A percentile compares a stretch with the other conserved stretches of the same genome.
Conservation (phyloP, 2,329 filamentous ascomycete species). For the Escovopsis sp. region DNA sequence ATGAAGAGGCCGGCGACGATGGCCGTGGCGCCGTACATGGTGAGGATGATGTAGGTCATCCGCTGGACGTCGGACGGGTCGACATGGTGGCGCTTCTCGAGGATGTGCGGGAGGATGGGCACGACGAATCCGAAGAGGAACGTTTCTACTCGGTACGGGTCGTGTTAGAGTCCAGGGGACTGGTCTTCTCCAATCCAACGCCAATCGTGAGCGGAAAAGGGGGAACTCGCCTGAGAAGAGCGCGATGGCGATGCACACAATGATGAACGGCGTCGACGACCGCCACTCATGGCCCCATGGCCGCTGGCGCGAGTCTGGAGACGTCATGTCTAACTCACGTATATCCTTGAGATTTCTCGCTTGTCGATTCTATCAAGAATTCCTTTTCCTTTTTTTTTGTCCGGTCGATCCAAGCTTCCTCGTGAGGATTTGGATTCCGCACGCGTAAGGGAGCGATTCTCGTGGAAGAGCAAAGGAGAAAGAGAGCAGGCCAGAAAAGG, state of each 20-base stretch:
- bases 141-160: background rate
- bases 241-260: background rate
- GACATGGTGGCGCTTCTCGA: slow-evolving; percentile 1
- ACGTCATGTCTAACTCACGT: background rate
- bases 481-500: too few relatives aligned
- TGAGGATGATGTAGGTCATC: background rate
- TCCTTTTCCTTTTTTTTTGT: too few relatives aligned
- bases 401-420: too few relatives aligned
- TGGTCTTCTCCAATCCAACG: background rate
- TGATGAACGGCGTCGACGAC: background rate
- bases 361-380: too few relatives aligned
- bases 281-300: background rate
- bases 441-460: too few relatives aligned
- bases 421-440: too few relatives aligned
- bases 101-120: background rate
- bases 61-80: background rate
- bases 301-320: background rate
- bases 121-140: slow-evolving; percentile 1
- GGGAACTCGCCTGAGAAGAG: background rate
- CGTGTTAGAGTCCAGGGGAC: background rate
- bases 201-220: background rate
- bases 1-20: background rate
- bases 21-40: background rate
- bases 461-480: too few relatives aligned
- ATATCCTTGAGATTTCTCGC: too few relatives aligned